A percentile compares a stretch with the other conserved stretches of the same genome.
phyloP scores from a whole-genome alignment of 1,284 basidiomycete genomes.

The Laetiporus sulphureus region DNA sequence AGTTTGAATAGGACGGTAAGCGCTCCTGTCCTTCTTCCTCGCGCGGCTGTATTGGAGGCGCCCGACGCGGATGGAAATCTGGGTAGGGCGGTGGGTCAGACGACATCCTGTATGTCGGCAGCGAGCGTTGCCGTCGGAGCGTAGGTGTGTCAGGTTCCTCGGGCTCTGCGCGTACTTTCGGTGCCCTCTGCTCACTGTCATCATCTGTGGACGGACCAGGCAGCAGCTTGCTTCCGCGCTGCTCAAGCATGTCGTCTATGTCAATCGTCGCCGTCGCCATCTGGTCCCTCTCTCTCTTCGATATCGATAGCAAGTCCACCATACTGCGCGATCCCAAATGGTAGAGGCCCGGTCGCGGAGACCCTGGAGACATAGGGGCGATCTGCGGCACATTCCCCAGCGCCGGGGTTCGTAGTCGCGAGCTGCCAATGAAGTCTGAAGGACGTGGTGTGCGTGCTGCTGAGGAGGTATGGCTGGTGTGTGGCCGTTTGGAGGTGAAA shows the following conservation, averaged over 20 bases:
- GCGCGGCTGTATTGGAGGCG: slow-evolving; percentile 34
- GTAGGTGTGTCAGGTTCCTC: slow-evolving; percentile 16
- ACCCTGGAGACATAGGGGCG: slow-evolving; percentile 14
- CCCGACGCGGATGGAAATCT: slow-evolving; percentile 25
- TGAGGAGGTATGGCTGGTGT: slow-evolving; percentile 7
- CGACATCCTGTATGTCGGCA: slow-evolving; percentile 46
- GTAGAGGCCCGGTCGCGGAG: slow-evolving; percentile 44
- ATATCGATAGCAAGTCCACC: slow-evolving; percentile 36
- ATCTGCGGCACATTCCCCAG: slow-evolving; percentile 7
- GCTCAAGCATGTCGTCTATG: neutral
- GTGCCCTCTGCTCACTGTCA: slow-evolving; percentile 10
- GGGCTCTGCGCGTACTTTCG: slow-evolving; percentile 13
- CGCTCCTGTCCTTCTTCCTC: slow-evolving; percentile 77
- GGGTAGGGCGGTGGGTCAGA: slow-evolving; percentile 49
- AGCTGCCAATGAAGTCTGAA: slow-evolving; percentile 14
- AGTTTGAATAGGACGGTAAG: slow-evolving; percentile 81
- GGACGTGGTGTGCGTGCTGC: slow-evolving; percentile 31
- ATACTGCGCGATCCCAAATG: slow-evolving; percentile 56
- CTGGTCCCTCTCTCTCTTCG: slow-evolving; percentile 25
- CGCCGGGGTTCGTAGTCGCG: slow-evolving; percentile 4
- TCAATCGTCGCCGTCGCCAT: slow-evolving; percentile 13
- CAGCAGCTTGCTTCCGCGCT: slow-evolving; percentile 4
- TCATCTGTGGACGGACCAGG: slow-evolving; percentile 6
- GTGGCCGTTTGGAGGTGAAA: slow-evolving; percentile 21
- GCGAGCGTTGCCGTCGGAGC: slow-evolving; percentile 44